A percentile compares a stretch with the other conserved stretches of the same genome.
Conservation (phyloP, 768 basidiomycete genomes). For the Rhizopogon rudus region DNA sequence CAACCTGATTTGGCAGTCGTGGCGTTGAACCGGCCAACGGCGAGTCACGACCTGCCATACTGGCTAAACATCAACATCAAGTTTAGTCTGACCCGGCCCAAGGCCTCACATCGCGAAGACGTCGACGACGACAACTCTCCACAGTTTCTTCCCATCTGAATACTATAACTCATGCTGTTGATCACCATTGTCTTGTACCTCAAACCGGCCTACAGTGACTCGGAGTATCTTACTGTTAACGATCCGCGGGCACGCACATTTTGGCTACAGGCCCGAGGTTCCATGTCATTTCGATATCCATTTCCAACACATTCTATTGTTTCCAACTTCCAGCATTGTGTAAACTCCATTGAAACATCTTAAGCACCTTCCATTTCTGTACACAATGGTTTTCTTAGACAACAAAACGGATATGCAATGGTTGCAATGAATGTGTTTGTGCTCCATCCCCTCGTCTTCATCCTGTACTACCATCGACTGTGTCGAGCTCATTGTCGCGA, state of each 20-base stretch:
- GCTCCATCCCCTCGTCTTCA: background rate
- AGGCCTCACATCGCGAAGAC: no score
- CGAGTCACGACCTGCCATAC: no score
- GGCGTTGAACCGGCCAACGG: no score
- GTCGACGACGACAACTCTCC: background rate
- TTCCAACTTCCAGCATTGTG: background rate
- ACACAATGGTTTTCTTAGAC: background rate
- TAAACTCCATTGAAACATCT: background rate
- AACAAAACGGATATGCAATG: background rate
- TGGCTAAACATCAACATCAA: no score
- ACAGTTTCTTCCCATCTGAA: background rate
- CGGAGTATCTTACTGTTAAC: no score
- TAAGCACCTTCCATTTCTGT: background rate
- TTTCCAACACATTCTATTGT: no score
- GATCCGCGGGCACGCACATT: no score
- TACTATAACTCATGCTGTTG: background rate
- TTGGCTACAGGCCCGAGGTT: no score
- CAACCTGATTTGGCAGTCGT: background rate
- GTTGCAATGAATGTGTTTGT: background rate
- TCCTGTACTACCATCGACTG: background rate
- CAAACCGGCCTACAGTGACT: no score
- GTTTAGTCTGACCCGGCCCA: no score
- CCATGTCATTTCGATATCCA: no score
- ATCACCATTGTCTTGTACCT: no score
- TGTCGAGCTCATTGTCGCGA: constrained; percentile 2